Percentiles rank a stretch among this genome's conserved stretches.
These are phyloP conservation scores for Oehlia diaphana DNA, from an alignment of 192 early-diverging fungal genomes.

Conservation along the genomic window DNA sequence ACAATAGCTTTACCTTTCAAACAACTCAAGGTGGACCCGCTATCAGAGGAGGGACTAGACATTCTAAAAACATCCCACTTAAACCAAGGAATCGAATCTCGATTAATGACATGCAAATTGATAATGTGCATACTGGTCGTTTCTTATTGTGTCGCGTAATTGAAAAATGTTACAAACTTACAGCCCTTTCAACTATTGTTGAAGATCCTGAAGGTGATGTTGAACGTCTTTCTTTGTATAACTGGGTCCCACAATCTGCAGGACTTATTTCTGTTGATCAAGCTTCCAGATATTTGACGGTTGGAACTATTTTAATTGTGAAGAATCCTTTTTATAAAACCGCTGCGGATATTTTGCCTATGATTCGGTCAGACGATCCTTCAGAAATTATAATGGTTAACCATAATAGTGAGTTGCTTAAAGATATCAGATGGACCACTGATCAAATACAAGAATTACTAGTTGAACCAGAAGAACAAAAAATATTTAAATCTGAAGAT, in stretches of 20 bases:
- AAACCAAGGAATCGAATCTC: neutral
- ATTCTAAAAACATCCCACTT: neutral
- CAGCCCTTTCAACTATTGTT: neutral
- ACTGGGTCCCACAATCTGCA: neutral
- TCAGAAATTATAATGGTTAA: neutral
- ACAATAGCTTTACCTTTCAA: too few species aligned
- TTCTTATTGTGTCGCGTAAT: neutral
- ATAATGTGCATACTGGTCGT: neutral
- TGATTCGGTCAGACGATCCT: neutral
- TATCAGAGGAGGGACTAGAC: neutral
- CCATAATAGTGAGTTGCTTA: neutral
- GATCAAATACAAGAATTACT: too few species aligned
- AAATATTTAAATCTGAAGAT: neutral
- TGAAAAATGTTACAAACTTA: neutral
- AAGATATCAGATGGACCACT: neutral
- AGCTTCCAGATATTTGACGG: neutral
- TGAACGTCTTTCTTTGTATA: neutral
- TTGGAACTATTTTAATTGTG: neutral
- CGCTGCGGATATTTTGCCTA: neutral
- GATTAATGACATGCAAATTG: neutral
- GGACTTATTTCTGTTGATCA: neutral
- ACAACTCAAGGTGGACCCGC: too few species aligned
- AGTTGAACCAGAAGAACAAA: too few species aligned
- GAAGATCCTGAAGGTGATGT: conserved; percentile 3
- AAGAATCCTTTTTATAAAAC: neutral